Evolutionary conservation across 495 filamentous ascomycete species (phyloP), one percentile per base, ranked within the genome.

Genomic region (Aspergillus diversus): DNA sequence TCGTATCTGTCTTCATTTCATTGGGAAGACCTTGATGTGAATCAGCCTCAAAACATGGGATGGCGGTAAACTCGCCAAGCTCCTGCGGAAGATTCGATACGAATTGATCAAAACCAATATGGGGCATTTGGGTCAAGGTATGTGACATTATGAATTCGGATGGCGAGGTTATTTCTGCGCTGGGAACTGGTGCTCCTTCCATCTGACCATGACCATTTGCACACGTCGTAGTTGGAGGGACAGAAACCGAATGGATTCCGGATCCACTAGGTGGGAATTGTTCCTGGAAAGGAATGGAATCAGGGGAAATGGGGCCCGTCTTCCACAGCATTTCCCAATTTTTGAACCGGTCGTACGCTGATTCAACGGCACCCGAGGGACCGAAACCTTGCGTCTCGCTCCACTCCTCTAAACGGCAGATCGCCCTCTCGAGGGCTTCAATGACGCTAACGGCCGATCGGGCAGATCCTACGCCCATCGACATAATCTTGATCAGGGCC

Each of bases 261-360:
- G 46, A 60, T 49, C 42, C 71, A 59, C 63, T 63, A 57, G 51
- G 50, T 35, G 57, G 33, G 21, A 59, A 65, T 46, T 64, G 64
- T 13, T 68, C 69, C 46, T 59, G 65, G 33, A 68, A 67, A 16
- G 63, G 63, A 27, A 74, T 60, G 2, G 72, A 72, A 5, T 69
- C 65, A 1, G 78, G 77, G 2, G 77, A 81, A 0, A 80, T 65
- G 7, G 79, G 79, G 5, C 80, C 80, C 7, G 77, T 77, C 59
- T 82, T 81, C 80, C 80, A 83, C 7, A 82, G 75, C 77, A 80
- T 80, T 51, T 82, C 79, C 80, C 80, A 83, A 31, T 78, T 81
- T 48, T 83, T 83, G 69, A 83, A 83, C 1, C 76, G 72, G 57
- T 81, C 80, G 49, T 83, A 83, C 17, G 77, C 80, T 0, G 80